Conservation (phyloP, 1,284 basidiomycete genomes). For the Ustilago crameri region DNA sequence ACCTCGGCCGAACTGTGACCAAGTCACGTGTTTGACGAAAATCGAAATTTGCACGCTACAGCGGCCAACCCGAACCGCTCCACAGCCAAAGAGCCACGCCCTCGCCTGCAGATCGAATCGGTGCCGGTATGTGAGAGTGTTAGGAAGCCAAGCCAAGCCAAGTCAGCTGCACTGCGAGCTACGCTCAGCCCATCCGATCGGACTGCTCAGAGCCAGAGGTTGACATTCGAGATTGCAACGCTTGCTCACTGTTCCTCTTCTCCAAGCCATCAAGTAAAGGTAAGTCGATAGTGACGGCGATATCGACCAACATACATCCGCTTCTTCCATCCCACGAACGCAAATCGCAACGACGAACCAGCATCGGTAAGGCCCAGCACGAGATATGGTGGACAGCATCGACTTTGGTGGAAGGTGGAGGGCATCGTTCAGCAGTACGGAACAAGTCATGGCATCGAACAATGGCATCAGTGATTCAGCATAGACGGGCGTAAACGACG, state of each 20-base stretch:
- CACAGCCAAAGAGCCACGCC: no score
- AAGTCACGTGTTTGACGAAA: no score
- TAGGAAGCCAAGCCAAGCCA: no score
- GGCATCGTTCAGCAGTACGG: background rate
- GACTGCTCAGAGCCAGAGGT: background rate
- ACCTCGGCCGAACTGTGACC: no score
- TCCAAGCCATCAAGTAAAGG: constrained; percentile 56
- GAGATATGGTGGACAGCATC: constrained; percentile 1
- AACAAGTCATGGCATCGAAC: background rate
- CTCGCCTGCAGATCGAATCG: no score
- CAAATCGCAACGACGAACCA: background rate
- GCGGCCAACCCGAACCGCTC: no score
- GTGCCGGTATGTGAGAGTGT: no score
- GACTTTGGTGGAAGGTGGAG: background rate
- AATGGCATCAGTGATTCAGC: no score
- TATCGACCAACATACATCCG: background rate
- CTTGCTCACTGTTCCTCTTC: constrained; percentile 31
- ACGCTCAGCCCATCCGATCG: background rate
- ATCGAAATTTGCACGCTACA: no score
- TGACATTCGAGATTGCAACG: constrained; percentile 28
- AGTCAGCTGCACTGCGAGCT: background rate
- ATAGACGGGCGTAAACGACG: no score
- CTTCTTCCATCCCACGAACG: constrained; percentile 10
- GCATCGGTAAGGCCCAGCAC: background rate
- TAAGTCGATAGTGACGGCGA: constrained; percentile 27